A percentile compares a stretch with the other conserved stretches of the same genome.
phyloP scores from a whole-genome alignment of 2,329 filamentous ascomycete species.

The Colletotrichum sp. region DNA sequence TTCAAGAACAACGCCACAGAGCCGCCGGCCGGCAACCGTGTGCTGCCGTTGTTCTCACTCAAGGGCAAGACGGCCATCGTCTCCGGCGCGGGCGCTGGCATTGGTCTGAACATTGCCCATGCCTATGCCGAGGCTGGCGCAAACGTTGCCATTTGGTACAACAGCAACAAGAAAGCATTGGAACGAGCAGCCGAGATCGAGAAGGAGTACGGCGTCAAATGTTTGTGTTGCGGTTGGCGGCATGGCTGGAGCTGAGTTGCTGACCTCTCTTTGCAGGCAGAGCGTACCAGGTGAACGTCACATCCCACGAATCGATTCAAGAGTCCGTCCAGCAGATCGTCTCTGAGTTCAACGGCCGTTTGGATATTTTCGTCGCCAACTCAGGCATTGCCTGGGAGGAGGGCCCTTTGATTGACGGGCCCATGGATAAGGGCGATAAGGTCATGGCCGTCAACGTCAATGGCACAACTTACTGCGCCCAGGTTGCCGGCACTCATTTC shows the following conservation, averaged over 20 bases:
- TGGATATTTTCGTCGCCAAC: constrained; percentile 83
- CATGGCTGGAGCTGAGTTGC: background rate
- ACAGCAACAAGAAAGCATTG: constrained; percentile 69
- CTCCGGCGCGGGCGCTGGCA: constrained; percentile 69
- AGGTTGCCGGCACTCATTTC: constrained; percentile 73
- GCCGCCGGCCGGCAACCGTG: constrained; percentile 49
- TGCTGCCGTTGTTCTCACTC: constrained; percentile 72
- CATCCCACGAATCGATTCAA: constrained; percentile 55
- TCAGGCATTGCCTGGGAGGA: constrained; percentile 77
- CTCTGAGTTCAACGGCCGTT: constrained; percentile 73
- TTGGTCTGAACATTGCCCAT: constrained; percentile 69
- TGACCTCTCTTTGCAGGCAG: constrained; percentile 44
- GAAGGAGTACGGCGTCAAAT: constrained; percentile 70
- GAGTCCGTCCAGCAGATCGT: constrained; percentile 57
- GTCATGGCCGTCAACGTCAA: constrained; percentile 77
- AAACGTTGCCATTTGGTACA: constrained; percentile 76
- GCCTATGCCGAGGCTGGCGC: constrained; percentile 73
- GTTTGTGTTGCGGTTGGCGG: constrained; percentile 44
- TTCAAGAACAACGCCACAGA: constrained; percentile 65
- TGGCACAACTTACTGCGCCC: constrained; percentile 79
- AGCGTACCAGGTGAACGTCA: constrained; percentile 68
- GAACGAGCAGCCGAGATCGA: constrained; percentile 68
- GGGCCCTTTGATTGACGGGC: constrained; percentile 69
- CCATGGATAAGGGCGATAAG: constrained; percentile 67
- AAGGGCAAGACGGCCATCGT: constrained; percentile 75